phyloP scores from a whole-genome alignment of 2,329 filamentous ascomycete genomes.

The Pyrenochaeta sp. region DNA sequence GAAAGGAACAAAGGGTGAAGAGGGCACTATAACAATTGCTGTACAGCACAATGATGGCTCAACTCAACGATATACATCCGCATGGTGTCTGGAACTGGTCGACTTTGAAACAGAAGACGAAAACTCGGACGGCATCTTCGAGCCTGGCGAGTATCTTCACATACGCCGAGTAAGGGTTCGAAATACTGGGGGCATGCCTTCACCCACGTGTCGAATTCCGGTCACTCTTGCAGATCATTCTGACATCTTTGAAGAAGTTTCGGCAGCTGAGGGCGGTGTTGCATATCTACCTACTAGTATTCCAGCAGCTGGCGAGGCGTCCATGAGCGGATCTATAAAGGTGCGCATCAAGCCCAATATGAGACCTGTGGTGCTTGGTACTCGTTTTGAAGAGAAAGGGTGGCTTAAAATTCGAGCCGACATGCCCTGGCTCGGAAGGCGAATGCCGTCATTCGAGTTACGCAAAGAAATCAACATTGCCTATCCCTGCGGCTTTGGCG shows the following conservation, averaged over 20 bases:
- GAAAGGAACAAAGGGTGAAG: constrained; percentile 5
- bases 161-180: constrained; percentile 6
- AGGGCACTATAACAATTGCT: constrained; percentile 10
- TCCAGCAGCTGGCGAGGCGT: constrained; percentile 4
- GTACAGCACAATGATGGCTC: constrained; percentile 10
- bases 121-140: constrained; percentile 24
- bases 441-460: constrained; percentile 8
- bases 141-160: constrained; percentile 24
- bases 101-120: constrained; percentile 27
- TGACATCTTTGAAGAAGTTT: constrained; percentile 7
- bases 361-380: background rate
- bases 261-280: constrained; percentile 4
- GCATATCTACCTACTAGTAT: constrained; percentile 9
- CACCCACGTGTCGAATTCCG: constrained; percentile 8
- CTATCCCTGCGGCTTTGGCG: constrained; percentile 8
- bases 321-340: constrained; percentile 7
- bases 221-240: constrained; percentile 8
- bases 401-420: constrained; percentile 7
- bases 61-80: constrained; percentile 6
- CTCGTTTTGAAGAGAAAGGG: background rate
- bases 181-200: constrained; percentile 13
- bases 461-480: constrained; percentile 4
- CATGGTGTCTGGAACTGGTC: constrained; percentile 17
- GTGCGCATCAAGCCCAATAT: constrained; percentile 7
- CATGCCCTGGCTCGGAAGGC: constrained; percentile 12